Evolutionary conservation across 2,329 filamentous ascomycete genomes (phyloP), one percentile per base, ranked within the genome.

Genomic region (Scleromitrula shiraiana): DNA sequence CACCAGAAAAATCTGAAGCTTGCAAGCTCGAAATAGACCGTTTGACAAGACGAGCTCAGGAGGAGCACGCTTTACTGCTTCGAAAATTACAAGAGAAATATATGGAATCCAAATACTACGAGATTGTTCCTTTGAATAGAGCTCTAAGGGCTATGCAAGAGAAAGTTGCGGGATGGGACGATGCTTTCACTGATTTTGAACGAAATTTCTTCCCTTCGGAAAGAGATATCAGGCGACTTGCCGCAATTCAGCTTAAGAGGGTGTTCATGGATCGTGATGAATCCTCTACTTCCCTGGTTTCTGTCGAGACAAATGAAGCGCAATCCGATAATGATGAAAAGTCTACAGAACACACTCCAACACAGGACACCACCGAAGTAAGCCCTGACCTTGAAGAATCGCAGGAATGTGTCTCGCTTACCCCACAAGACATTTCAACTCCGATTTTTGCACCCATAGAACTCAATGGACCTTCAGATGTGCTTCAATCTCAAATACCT

Each of bases 81-180:
- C 78, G 78, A 44, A 86, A 88, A 53, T 73, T 98, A 8, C 89
- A 96, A 64, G 82, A 90, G 27, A 88, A 87, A 53, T 98, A 98
- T 63, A 89, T 93, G 70, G 83, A 83, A 54, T 95, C 90, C 2
- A 90, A 88, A 62, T 97, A 97, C 63, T 98, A 95, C 70, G 93
- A 98, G 66, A 83, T 96, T 46, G 90, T 97, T 41, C 93, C 94
- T 0, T 76, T 98, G 54, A 98, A 97, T 58, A 77, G 84, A 49
- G 85, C 91, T 7, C 79, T 96, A 41, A 82, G 91, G 56, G 85
- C 88, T 48, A 93, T 95, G 73, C 82, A 97, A 55, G 90, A 96
- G 62, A 94, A 87, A 58, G 90, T 91, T 4, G 82, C 89, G 17
- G 88, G 90, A 55, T 98, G 93, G 93, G 94, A 98, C 61, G 81